These are phyloP conservation scores for Lactarius hengduanensis DNA, from an alignment of 768 basidiomycete species.

Conservation along the genomic window DNA sequence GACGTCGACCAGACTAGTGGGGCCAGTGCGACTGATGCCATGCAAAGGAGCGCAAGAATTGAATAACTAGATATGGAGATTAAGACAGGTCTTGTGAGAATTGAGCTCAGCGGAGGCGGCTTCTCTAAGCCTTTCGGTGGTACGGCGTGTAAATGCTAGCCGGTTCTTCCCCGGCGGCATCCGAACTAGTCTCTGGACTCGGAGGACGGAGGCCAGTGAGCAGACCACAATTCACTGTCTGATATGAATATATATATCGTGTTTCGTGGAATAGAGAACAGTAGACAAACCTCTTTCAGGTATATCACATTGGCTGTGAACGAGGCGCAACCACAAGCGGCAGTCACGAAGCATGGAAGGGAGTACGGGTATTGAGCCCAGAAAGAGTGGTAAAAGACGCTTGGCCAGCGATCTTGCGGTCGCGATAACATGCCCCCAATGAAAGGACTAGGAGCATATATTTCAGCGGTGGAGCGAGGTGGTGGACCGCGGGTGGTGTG, in stretches of 20 bases:
- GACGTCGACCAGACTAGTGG: slow-evolving; percentile 47
- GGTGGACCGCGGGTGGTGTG: background rate
- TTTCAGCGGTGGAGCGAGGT: too few relatives aligned
- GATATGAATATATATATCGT: background rate
- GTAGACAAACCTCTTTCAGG: slow-evolving; percentile 10
- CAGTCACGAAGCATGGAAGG: slow-evolving; percentile 26
- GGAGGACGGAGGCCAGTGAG: background rate
- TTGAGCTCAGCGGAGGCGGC: slow-evolving; percentile 36
- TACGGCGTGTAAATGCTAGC: background rate
- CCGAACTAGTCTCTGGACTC: background rate
- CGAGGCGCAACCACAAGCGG: background rate
- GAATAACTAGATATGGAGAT: slow-evolving; percentile 46
- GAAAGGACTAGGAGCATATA: slow-evolving; percentile 21
- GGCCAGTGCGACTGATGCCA: slow-evolving; percentile 39
- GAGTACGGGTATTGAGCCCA: slow-evolving; percentile 31
- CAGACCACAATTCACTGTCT: background rate
- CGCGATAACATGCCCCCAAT: slow-evolving; percentile 29
- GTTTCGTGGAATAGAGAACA: background rate
- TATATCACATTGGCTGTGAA: background rate
- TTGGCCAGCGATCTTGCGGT: slow-evolving; percentile 28
- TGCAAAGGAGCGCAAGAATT: slow-evolving; percentile 44
- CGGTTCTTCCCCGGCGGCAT: background rate
- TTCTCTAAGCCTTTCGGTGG: background rate
- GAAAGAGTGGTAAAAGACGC: slow-evolving; percentile 24
- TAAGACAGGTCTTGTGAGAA: slow-evolving; percentile 33